Conservation (phyloP, 257 asterid genomes). For the Handroanthus guayacan region DNA sequence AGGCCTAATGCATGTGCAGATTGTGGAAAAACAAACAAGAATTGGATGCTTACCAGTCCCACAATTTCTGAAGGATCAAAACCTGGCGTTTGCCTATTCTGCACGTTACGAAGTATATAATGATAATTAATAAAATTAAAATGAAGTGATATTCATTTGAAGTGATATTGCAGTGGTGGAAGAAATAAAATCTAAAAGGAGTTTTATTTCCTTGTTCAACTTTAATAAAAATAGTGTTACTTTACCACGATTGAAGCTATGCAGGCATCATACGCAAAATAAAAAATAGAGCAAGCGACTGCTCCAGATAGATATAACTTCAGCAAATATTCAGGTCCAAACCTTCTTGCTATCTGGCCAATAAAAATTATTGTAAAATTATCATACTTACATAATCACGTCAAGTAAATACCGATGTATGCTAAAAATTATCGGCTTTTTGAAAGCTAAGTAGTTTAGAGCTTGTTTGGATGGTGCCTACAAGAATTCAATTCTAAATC, state of each 20-base stretch:
- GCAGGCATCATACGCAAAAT: slow-evolving; percentile 71
- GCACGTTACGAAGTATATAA: slow-evolving; percentile 38
- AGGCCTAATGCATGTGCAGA: background rate
- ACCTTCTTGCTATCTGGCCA: slow-evolving; percentile 71
- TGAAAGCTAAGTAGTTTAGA: too few relatives aligned
- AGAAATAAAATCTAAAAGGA: slow-evolving; percentile 1
- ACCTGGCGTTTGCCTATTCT: slow-evolving; percentile 47
- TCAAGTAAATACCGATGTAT: slow-evolving; percentile 9
- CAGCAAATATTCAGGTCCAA: slow-evolving; percentile 83
- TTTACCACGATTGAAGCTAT: slow-evolving; percentile 68
- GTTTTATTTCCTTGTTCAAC: background rate
- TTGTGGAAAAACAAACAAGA: background rate
- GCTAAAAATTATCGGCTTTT: background rate
- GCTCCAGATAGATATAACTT: slow-evolving; percentile 87
- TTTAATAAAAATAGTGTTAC: background rate
- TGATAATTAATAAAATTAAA: slow-evolving; percentile 23
- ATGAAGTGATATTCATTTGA: background rate
- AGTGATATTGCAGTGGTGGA: background rate
- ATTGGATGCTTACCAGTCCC: slow-evolving; percentile 64
- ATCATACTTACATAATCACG: background rate
- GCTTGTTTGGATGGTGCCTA: too few relatives aligned
- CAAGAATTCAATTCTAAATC: too few relatives aligned
- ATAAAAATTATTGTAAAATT: slow-evolving; percentile 15
- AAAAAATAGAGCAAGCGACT: slow-evolving; percentile 81
- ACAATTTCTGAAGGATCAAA: slow-evolving; percentile 56